phyloP scores from a whole-genome alignment of 805 yeast species.

The Candida cerambycidarum region DNA sequence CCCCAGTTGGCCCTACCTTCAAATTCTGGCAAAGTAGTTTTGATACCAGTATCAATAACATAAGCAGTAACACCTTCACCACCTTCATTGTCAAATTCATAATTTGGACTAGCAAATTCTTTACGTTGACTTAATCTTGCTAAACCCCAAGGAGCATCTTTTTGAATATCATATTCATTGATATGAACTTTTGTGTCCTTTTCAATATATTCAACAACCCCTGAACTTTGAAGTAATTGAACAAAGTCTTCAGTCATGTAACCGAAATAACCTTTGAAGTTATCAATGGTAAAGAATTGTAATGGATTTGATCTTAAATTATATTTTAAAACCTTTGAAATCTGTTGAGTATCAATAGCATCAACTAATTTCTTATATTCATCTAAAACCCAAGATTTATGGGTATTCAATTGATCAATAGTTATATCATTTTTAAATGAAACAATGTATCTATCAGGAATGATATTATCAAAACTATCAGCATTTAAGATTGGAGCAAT shows the following conservation, averaged over 20 bases:
- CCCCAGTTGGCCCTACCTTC: conserved; percentile 62
- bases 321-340: conserved; percentile 14
- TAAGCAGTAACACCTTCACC: conserved; percentile 64
- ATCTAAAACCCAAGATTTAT: conserved; percentile 58
- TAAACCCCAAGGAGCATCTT: conserved; percentile 44
- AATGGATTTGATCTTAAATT: conserved; percentile 19
- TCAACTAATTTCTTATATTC: conserved; percentile 18
- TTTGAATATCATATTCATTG: conserved; percentile 33
- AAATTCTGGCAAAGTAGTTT: conserved; percentile 58
- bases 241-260: conserved; percentile 45
- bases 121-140: conserved; percentile 38
- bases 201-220: conserved; percentile 37
- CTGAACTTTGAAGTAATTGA: conserved; percentile 12
- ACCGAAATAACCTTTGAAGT: conserved; percentile 80
- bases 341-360: conserved; percentile 3
- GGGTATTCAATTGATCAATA: conserved; percentile 54
- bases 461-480: conserved; percentile 21
- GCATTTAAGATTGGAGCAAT: conserved; percentile 15
- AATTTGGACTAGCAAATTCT: conserved; percentile 21
- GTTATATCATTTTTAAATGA: conserved; percentile 69
- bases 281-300: conserved; percentile 58
- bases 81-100: conserved; percentile 38
- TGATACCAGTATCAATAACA: conserved; percentile 84
- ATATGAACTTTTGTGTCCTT: conserved; percentile 39
- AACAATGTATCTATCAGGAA: conserved; percentile 78